A percentile compares a stretch with the other conserved stretches of the same genome.
These are phyloP conservation scores for Didymella pomorum DNA, from an alignment of 2,329 filamentous ascomycete genomes.

Conservation along the genomic window DNA sequence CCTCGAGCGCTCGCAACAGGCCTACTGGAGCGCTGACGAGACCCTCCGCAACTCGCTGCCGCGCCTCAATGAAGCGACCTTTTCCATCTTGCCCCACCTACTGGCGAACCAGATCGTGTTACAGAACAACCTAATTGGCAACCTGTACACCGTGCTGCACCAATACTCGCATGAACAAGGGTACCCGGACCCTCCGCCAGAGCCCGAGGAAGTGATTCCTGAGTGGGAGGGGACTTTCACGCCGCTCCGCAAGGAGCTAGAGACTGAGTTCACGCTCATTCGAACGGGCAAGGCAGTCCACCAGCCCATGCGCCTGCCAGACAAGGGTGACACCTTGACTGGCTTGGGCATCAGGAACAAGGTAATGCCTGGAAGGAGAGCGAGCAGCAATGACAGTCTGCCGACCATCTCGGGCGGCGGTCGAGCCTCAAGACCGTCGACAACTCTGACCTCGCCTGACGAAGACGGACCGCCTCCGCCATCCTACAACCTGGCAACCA, in stretches of 20 bases:
- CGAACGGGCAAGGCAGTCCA: conserved; percentile 72
- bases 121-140: conserved; percentile 78
- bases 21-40: conserved; percentile 78
- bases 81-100: conserved; percentile 76
- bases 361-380: conserved; percentile 44
- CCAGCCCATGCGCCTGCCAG: conserved; percentile 61
- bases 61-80: conserved; percentile 72
- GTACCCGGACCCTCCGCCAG: conserved; percentile 75
- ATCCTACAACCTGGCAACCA: conserved; percentile 41
- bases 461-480: conserved; percentile 40
- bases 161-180: conserved; percentile 73
- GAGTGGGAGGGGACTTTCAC: conserved; percentile 71
- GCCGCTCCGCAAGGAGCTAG: conserved; percentile 70
- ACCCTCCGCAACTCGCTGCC: conserved; percentile 76
- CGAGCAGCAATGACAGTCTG: conserved; percentile 48
- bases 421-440: conserved; percentile 39
- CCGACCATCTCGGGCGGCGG: conserved; percentile 37
- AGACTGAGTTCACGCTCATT: conserved; percentile 68
- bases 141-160: conserved; percentile 80
- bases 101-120: conserved; percentile 75
- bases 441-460: conserved; percentile 34
- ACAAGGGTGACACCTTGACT: conserved; percentile 56
- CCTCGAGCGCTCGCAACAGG: conserved; percentile 70
- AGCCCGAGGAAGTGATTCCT: conserved; percentile 74
- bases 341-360: conserved; percentile 58